Evolutionary conservation across 441 rosid species (phyloP).

Genomic region (Mallotus repandus): DNA sequence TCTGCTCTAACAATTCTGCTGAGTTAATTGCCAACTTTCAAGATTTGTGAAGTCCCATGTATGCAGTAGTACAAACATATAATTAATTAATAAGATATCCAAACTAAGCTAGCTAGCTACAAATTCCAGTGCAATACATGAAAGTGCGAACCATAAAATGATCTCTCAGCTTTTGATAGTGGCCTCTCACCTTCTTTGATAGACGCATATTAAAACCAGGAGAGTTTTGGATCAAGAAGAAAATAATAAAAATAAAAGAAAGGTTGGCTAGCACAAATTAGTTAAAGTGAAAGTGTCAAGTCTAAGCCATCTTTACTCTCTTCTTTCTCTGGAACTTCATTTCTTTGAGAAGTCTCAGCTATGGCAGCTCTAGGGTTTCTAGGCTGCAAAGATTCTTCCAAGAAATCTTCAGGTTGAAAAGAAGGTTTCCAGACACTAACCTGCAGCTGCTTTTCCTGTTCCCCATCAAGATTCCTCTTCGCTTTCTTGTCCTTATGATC

Average conservation of each 20-base stretch:
- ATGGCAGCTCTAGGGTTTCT: not conserved
- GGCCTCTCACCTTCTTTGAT: not conserved
- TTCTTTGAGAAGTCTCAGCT: slow-evolving; percentile 4
- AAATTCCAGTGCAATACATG: not conserved
- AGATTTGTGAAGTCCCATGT: no score
- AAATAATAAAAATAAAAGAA: not conserved
- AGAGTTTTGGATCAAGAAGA: not conserved
- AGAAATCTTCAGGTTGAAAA: slow-evolving; percentile 41
- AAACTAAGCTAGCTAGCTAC: no score
- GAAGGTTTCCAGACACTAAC: slow-evolving; percentile 33
- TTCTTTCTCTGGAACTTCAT: slow-evolving; percentile 2
- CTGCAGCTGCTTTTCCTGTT: not conserved
- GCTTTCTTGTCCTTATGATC: not conserved
- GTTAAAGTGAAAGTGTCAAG: slow-evolving; percentile 29
- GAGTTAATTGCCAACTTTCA: no score
- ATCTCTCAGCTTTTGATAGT: not conserved
- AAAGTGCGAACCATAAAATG: slow-evolving; percentile 8
- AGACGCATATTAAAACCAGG: not conserved
- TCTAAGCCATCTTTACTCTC: slow-evolving; percentile 18
- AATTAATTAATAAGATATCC: no score
- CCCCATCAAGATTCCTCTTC: slow-evolving; percentile 17
- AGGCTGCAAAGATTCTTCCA: slow-evolving; percentile 2
- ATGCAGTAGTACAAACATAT: no score
- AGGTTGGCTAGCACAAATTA: not conserved
- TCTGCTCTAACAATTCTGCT: no score